phyloP scores from a whole-genome alignment of 805 yeast genomes.

The Wickerhamomyces chaumierensis region DNA sequence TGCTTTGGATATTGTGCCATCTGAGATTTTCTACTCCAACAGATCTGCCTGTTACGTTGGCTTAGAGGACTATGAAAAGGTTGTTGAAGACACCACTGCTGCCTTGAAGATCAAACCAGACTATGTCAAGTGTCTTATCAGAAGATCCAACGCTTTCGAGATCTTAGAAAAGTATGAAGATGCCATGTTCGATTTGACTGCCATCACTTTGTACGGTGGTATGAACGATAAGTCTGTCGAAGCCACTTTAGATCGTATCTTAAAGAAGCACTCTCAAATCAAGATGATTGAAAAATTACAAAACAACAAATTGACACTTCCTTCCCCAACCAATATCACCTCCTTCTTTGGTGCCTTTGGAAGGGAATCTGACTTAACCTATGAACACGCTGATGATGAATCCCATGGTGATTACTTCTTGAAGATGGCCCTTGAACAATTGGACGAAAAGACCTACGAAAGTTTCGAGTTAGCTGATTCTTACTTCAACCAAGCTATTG shows the following conservation, averaged over 20 bases:
- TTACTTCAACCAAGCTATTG: slow-evolving; percentile 44
- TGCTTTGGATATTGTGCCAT: slow-evolving; percentile 66
- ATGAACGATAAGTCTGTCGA: slow-evolving; percentile 71
- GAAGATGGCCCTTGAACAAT: slow-evolving; percentile 49
- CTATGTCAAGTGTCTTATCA: slow-evolving; percentile 80
- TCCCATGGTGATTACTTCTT: slow-evolving; percentile 57
- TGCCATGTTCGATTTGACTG: slow-evolving; percentile 86
- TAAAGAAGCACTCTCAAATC: slow-evolving; percentile 69
- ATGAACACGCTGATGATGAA: slow-evolving; percentile 26
- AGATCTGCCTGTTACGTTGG: slow-evolving; percentile 94
- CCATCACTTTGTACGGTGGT: slow-evolving; percentile 77
- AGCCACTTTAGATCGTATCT: slow-evolving; percentile 74
- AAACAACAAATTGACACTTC: slow-evolving; percentile 32
- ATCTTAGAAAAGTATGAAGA: slow-evolving; percentile 65
- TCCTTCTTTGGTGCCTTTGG: slow-evolving; percentile 85
- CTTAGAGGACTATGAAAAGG: slow-evolving; percentile 68
- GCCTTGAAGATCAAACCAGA: slow-evolving; percentile 84
- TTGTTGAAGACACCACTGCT: slow-evolving; percentile 74
- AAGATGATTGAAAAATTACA: slow-evolving; percentile 52
- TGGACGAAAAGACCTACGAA: slow-evolving; percentile 31
- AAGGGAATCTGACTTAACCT: slow-evolving; percentile 35
- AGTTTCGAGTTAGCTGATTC: slow-evolving; percentile 27
- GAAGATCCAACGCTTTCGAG: slow-evolving; percentile 92
- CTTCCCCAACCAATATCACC: slow-evolving; percentile 73
- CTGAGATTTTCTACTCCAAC: slow-evolving; percentile 88